Evolutionary conservation across 306 rosid species (phyloP).

Genomic region (Elaeagnus macrophylla): DNA sequence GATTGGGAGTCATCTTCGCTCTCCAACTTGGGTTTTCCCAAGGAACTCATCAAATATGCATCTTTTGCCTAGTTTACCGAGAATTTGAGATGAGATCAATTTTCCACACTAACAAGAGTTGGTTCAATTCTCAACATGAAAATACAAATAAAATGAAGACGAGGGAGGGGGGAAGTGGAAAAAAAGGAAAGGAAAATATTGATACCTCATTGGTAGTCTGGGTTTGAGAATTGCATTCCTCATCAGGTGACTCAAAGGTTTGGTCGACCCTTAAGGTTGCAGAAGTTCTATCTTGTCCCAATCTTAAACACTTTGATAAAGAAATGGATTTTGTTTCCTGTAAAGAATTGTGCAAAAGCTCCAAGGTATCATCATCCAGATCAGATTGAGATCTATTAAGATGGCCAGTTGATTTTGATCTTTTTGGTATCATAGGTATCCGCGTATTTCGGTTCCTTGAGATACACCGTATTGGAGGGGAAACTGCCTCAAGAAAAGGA

Average conservation of each 20-base stretch:
- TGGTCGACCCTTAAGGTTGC: constrained; percentile 34
- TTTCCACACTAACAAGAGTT: constrained; percentile 10
- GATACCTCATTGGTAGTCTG: constrained; percentile 48
- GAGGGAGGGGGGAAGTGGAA: too few relatives aligned
- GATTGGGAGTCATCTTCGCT: constrained; percentile 48
- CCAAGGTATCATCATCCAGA: constrained; percentile 36
- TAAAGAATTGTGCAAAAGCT: constrained; percentile 31
- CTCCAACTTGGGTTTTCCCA: constrained; percentile 33
- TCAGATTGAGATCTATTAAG: constrained; percentile 34
- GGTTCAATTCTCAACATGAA: too few relatives aligned
- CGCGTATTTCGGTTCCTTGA: constrained; percentile 64
- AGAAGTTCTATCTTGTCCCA: constrained; percentile 56
- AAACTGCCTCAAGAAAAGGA: constrained; percentile 58
- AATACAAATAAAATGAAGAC: too few relatives aligned
- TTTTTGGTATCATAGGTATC: constrained; percentile 50
- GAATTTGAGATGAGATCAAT: constrained; percentile 13
- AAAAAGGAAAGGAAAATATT: background rate
- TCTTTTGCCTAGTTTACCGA: constrained; percentile 44
- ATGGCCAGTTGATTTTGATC: constrained; percentile 40
- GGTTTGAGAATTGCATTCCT: constrained; percentile 62
- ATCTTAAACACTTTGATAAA: constrained; percentile 48
- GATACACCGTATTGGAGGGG: constrained; percentile 76
- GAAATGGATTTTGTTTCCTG: constrained; percentile 42
- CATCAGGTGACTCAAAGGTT: constrained; percentile 41
- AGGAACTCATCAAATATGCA: constrained; percentile 31